Conservation (phyloP, 1,284 basidiomycete species). For the Fomitopsis palustris region DNA sequence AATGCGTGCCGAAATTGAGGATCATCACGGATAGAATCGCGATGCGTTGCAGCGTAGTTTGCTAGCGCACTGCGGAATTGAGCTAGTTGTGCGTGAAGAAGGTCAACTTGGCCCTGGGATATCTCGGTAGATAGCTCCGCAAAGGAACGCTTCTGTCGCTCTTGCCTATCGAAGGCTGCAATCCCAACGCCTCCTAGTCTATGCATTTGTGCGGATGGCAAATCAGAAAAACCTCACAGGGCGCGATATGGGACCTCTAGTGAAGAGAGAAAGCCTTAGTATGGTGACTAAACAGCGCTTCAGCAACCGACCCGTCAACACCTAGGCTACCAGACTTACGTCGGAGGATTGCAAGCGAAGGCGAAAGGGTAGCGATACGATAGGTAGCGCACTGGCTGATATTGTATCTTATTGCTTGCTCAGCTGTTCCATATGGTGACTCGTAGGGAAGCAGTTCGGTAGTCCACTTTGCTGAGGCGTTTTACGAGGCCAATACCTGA, state of each 20-base stretch:
- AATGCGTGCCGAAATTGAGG: conserved; percentile 91
- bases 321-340: too few species aligned
- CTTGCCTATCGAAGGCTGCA: conserved; percentile 72
- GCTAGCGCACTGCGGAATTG: conserved; percentile 83
- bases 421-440: too few species aligned
- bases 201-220: conserved; percentile 42
- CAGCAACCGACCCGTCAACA: background rate
- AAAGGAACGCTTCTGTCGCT: conserved; percentile 74
- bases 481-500: too few species aligned
- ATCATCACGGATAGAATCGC: conserved; percentile 81
- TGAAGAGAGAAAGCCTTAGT: background rate
- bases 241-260: background rate
- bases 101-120: conserved; percentile 71
- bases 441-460: too few species aligned
- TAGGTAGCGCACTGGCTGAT: too few species aligned
- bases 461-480: too few species aligned
- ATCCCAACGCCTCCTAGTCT: conserved; percentile 70
- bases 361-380: too few species aligned
- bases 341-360: too few species aligned
- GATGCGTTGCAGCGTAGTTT: conserved; percentile 81
- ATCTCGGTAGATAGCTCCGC: conserved; percentile 78
- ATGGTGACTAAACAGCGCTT: background rate
- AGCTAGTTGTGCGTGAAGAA: conserved; percentile 79
- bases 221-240: background rate
- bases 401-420: too few species aligned